Evolutionary conservation across 331 rosid species (phyloP).

Genomic region (Quercus lobata): DNA sequence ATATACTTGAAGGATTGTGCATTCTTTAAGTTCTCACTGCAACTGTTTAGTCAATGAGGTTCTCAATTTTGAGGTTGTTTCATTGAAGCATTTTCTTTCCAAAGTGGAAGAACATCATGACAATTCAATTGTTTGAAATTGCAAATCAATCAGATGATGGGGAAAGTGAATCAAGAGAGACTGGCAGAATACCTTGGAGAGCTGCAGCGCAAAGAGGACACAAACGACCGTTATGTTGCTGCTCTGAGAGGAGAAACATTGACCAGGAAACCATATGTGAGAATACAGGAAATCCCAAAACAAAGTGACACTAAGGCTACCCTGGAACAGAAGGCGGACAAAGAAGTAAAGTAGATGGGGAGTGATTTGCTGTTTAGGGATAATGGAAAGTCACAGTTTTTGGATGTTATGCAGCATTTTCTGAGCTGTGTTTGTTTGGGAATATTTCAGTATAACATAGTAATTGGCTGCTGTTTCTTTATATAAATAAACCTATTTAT

Average conservation of each 20-base stretch:
- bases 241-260: conserved; percentile 82
- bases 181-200: conserved; percentile 89
- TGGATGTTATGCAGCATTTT: not conserved
- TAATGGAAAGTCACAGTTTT: not conserved
- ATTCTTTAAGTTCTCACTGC: not conserved
- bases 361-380: no score
- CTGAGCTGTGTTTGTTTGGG: no score
- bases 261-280: conserved; percentile 81
- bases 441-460: no score
- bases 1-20: not conserved
- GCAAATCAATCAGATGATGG: conserved; percentile 74
- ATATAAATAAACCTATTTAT: no score
- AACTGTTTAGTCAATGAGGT: not conserved
- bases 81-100: not conserved
- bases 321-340: conserved; percentile 27
- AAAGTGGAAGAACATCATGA: not conserved
- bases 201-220: conserved; percentile 83
- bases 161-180: conserved; percentile 74
- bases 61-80: conserved; percentile 1
- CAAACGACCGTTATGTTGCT: conserved; percentile 90
- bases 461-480: no score
- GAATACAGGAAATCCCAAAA: conserved; percentile 76
- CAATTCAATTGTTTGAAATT: conserved; percentile 4
- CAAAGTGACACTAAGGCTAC: conserved; percentile 21
- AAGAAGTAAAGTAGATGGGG: conserved; percentile 42